Conservation (phyloP, 2,329 filamentous ascomycete species). For the Calonectria pauciramosa region DNA sequence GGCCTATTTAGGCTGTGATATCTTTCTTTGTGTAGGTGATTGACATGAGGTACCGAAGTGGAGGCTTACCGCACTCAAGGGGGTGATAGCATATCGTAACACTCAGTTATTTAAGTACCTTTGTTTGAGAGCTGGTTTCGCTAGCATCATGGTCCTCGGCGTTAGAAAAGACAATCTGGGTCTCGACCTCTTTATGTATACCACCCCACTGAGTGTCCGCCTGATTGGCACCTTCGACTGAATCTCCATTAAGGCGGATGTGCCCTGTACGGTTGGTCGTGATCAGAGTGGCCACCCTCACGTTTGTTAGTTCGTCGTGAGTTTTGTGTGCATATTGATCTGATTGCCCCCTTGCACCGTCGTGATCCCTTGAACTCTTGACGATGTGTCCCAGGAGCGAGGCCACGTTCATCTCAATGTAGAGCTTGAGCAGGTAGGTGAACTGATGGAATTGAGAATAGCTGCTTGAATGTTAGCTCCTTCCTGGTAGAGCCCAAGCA, state of each 20-base stretch:
- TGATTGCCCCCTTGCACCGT: neutral
- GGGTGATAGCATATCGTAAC: too few relatives aligned
- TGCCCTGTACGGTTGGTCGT: constrained; percentile 27
- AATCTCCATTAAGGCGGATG: constrained; percentile 25
- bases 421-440: constrained; percentile 33
- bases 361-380: constrained; percentile 22
- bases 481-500: neutral
- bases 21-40: too few relatives aligned
- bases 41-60: too few relatives aligned
- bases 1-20: too few relatives aligned
- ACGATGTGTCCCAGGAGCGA: constrained; percentile 33
- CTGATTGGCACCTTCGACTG: neutral
- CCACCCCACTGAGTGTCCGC: constrained; percentile 10
- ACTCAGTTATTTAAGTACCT: neutral
- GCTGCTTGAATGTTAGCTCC: constrained; percentile 21
- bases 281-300: constrained; percentile 31
- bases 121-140: constrained; percentile 10
- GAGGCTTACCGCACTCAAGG: too few relatives aligned
- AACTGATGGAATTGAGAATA: constrained; percentile 37
- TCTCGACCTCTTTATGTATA: constrained; percentile 33
- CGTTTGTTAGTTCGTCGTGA: constrained; percentile 20
- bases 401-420: constrained; percentile 35
- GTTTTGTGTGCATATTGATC: neutral
- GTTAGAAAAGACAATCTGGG: constrained; percentile 20
- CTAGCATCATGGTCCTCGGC: constrained; percentile 10